phyloP scores from a whole-genome alignment of 345 rosid genomes.

The Salix brachista region DNA sequence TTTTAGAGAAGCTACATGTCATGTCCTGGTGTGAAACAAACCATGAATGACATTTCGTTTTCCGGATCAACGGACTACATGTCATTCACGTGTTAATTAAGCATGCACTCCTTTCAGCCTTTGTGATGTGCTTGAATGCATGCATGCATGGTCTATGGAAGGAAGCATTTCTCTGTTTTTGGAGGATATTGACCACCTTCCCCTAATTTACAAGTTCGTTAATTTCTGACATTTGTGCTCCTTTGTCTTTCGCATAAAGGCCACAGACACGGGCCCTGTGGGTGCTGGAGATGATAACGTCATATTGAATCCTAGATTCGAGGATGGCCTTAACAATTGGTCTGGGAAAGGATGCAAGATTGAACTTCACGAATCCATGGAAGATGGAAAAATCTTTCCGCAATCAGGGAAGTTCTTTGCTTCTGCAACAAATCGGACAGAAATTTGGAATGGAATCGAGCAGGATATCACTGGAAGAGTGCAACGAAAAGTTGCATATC shows the following conservation, averaged over 20 bases:
- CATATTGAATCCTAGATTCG: constrained; percentile 66
- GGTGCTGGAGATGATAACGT: constrained; percentile 35
- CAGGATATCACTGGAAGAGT: constrained; percentile 78
- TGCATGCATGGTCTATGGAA: too few relatives aligned
- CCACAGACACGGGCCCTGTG: background rate
- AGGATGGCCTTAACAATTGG: constrained; percentile 80
- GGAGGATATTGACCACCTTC: too few relatives aligned
- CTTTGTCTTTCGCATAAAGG: constrained; percentile 6
- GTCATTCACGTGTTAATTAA: too few relatives aligned
- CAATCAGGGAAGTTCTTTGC: constrained; percentile 65
- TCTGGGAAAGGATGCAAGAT: constrained; percentile 83
- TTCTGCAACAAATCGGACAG: constrained; percentile 67
- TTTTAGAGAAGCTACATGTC: too few relatives aligned
- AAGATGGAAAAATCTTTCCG: constrained; percentile 60
- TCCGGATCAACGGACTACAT: too few relatives aligned
- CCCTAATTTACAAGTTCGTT: background rate
- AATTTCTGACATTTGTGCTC: background rate
- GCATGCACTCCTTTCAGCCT: too few relatives aligned
- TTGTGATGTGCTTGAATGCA: too few relatives aligned
- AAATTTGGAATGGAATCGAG: constrained; percentile 80
- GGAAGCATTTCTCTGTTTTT: too few relatives aligned
- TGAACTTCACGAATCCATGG: constrained; percentile 64
- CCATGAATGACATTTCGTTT: too few relatives aligned
- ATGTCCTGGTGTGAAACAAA: too few relatives aligned
- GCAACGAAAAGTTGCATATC: constrained; percentile 60